These are phyloP conservation scores for Blastobotrys ciferrii DNA, from an alignment of 1,139 yeast species.

Conservation along the genomic window DNA sequence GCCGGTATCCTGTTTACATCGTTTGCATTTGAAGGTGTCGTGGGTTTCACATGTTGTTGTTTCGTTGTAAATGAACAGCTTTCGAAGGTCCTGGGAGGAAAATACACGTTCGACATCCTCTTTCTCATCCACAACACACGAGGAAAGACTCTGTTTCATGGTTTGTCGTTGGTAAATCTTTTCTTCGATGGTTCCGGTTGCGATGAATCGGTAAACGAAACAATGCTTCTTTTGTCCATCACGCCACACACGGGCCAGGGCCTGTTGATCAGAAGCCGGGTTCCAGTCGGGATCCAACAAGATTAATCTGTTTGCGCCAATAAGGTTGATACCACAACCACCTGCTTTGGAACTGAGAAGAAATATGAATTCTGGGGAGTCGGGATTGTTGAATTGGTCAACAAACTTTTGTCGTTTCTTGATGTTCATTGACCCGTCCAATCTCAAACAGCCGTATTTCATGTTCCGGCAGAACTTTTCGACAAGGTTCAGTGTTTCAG, in stretches of 20 bases:
- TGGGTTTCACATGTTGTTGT: conserved; percentile 86
- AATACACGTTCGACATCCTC: conserved; percentile 93
- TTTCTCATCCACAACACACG: conserved; percentile 95
- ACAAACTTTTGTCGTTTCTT: conserved; percentile 92
- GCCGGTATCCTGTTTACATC: conserved; percentile 63
- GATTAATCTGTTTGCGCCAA: conserved; percentile 90
- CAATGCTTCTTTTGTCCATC: conserved; percentile 98
- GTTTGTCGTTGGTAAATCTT: conserved; percentile 94
- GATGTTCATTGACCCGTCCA: conserved; percentile 91
- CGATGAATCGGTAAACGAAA: conserved; percentile 86
- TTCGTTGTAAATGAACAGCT: conserved; percentile 69
- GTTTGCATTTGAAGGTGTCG: conserved; percentile 82
- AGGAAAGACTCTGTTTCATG: conserved; percentile 89
- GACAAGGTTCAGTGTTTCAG: conserved; percentile 87
- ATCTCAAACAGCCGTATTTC: conserved; percentile 73
- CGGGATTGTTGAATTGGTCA: conserved; percentile 87
- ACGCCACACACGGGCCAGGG: conserved; percentile 97
- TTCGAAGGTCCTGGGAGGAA: conserved; percentile 74
- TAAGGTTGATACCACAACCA: conserved; percentile 96
- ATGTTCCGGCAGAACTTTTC: conserved; percentile 78
- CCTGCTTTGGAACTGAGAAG: conserved; percentile 95
- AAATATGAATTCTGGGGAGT: conserved; percentile 83
- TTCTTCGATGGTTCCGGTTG: conserved; percentile 95
- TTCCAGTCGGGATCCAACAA: conserved; percentile 98
- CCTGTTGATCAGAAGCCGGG: conserved; percentile 98